Evolutionary conservation across 208 protist species (phyloP), one percentile per base, ranked within the genome.

Genomic region (Trypanosomatidae sp.): DNA sequence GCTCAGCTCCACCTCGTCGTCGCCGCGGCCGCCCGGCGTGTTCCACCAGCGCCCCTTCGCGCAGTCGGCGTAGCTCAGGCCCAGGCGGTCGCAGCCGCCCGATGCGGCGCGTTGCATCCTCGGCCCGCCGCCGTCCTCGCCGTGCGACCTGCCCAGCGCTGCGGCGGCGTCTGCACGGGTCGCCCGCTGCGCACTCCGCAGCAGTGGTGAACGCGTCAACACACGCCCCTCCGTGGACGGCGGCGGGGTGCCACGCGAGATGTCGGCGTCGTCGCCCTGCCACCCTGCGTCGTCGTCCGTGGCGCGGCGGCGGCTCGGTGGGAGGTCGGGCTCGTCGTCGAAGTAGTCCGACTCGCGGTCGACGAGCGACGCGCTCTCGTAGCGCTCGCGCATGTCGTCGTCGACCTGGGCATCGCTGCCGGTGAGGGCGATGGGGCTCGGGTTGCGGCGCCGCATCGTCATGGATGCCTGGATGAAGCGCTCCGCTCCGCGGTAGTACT

Each of bases 1-100:
- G 69, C 86, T 96, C 49, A 94, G 79, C 76, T 94, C 86, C 6
- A 96, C 90, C 66, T 84, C 81, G 66, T 94, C 90, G 44, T 93
- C 88, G 53, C 85, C 88, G 68, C 80, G 76, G 55, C 87, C 83
- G 59, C 82, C 82, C 36, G 62, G 69, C 41, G 75, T 82, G 67
- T 74, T 76, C 84, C 84, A 92, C 85, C 88, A 92, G 65, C 71
- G 66, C 13, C 87, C 80, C n/a, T 52, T 71, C 33, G 80, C 84
- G 25, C 62, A 82, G 36, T 85, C 53, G 3, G 28, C 44, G 66
- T 74, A 79, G 62, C 60, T 66, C 53, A 79, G 19, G 5, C 75
- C 75, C 2, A 67, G 53, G n/a, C 62, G 62, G 15, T 55, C 69
- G 33, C 47, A 19, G 25, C 30, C 33, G 10, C 41, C 22, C 22